Conservation (phyloP, 805 yeast genomes). For the Yarrowia sp. region DNA sequence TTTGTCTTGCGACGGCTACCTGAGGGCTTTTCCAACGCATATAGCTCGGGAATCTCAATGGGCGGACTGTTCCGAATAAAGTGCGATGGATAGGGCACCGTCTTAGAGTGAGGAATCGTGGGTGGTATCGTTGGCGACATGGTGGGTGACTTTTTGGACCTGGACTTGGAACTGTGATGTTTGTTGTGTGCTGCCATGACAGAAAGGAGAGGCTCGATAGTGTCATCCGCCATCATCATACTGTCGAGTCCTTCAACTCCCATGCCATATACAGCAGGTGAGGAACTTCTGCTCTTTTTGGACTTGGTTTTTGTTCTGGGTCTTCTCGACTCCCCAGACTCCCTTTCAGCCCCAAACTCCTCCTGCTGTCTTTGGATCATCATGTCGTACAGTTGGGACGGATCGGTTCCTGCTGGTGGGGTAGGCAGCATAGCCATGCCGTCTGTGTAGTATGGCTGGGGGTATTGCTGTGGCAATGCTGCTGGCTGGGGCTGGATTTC, state of each 20-base stretch:
- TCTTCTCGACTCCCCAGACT: neutral
- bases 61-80: neutral
- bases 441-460: neutral
- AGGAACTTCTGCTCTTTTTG: neutral
- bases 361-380: neutral
- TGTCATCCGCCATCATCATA: neutral
- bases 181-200: neutral
- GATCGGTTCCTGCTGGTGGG: neutral
- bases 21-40: neutral
- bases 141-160: neutral
- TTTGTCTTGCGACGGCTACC: constrained; percentile 2
- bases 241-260: neutral
- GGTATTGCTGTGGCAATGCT: neutral
- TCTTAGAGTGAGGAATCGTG: constrained; percentile 6
- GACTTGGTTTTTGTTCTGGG: neutral
- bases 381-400: neutral
- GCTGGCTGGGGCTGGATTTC: neutral
- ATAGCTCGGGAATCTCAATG: neutral
- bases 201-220: neutral
- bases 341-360: neutral
- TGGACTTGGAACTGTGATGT: neutral
- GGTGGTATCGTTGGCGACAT: neutral
- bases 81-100: neutral
- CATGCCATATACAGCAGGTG: neutral
- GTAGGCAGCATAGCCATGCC: neutral